Evolutionary conservation across 78 protist genomes (phyloP), one percentile per base, ranked within the genome.

Genomic region (Acrasis kona): DNA sequence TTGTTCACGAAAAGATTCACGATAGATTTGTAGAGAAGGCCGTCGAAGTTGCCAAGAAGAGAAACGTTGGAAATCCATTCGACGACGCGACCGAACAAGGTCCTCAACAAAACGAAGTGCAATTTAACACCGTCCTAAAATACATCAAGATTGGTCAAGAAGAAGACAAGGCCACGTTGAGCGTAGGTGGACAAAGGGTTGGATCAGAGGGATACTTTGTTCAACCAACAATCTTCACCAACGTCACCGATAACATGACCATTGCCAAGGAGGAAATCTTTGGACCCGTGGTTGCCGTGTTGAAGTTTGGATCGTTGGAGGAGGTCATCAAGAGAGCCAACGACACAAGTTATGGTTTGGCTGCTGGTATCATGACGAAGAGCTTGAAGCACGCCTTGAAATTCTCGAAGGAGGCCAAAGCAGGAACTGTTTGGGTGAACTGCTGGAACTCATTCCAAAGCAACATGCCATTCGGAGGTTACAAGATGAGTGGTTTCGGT

Each of bases 1-100:
- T 73, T 30, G 92, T 91, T 19, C 89, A 88, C 36, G 84, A 58
- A 37, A 0, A 8, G n/a, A 27, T 91, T 32, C 73, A 82, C 76
- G 92, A 84, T 78, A 37, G 85, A 61, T 71, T 79, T 9, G 79
- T 79, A 27, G 10, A 2, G 12, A 76, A 39, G 50, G 19, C 37
- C 5, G 42, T 19, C 9, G 65, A 6, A 38, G 6, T 5, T 1
- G 32, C 80, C 29, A 27, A 19, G 32, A 32, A 2, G 40, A 6
- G 58, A 2, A 5, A 0, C 8, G 66, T 80, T 34, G 90, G 89
- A 68, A 5, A 9, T 12, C 86, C 77, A 50, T 64, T 71, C 38
- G 41, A 5, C 28, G 7, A 1, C 12, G 65, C 27, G 3, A 37
- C 50, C 0, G 10, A 72, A 31, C 42, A 42, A 50, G 86, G 83